Evolutionary conservation across 2,329 filamentous ascomycete genomes (phyloP).

Genomic region (Beauveria varroae): DNA sequence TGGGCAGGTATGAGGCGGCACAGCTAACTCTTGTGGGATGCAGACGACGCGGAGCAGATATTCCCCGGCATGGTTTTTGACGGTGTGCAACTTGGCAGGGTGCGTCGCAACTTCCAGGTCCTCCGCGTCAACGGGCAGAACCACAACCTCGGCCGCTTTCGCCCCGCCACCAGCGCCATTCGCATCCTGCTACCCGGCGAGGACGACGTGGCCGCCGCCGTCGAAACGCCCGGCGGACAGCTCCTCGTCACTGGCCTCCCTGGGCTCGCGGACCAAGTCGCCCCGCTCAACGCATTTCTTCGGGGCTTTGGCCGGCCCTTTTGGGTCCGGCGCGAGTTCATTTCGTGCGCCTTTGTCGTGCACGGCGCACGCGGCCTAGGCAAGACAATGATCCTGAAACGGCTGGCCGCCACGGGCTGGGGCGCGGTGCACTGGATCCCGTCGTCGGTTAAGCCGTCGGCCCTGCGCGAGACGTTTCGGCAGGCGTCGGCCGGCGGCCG

Average conservation of each 20-base stretch:
- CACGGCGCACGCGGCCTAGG: slow-evolving; percentile 81
- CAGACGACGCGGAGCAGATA: slow-evolving; percentile 59
- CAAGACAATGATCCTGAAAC: slow-evolving; percentile 67
- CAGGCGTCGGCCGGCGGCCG: slow-evolving; percentile 56
- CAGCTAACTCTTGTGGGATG: neutral
- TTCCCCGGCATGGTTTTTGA: slow-evolving; percentile 66
- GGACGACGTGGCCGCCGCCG: slow-evolving; percentile 11
- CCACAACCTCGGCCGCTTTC: slow-evolving; percentile 37
- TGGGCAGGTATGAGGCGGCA: too few relatives aligned
- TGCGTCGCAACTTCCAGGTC: slow-evolving; percentile 43
- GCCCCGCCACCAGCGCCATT: slow-evolving; percentile 28
- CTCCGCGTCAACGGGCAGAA: slow-evolving; percentile 46
- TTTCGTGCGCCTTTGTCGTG: slow-evolving; percentile 57
- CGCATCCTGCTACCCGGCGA: slow-evolving; percentile 29
- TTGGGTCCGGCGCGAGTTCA: slow-evolving; percentile 22
- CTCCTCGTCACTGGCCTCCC: slow-evolving; percentile 52
- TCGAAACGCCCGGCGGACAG: slow-evolving; percentile 19
- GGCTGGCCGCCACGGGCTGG: slow-evolving; percentile 63
- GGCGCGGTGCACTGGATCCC: slow-evolving; percentile 57
- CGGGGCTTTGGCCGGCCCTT: slow-evolving; percentile 40
- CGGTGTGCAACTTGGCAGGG: slow-evolving; percentile 33
- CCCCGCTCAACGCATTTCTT: slow-evolving; percentile 60
- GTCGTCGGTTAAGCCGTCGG: slow-evolving; percentile 45
- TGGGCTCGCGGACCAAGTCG: slow-evolving; percentile 58
- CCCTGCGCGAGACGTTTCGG: slow-evolving; percentile 61